A percentile compares a stretch with the other conserved stretches of the same genome.
These are phyloP conservation scores for Obelidium mucronatum DNA, from an alignment of 192 early-diverging fungal species.

Conservation along the genomic window DNA sequence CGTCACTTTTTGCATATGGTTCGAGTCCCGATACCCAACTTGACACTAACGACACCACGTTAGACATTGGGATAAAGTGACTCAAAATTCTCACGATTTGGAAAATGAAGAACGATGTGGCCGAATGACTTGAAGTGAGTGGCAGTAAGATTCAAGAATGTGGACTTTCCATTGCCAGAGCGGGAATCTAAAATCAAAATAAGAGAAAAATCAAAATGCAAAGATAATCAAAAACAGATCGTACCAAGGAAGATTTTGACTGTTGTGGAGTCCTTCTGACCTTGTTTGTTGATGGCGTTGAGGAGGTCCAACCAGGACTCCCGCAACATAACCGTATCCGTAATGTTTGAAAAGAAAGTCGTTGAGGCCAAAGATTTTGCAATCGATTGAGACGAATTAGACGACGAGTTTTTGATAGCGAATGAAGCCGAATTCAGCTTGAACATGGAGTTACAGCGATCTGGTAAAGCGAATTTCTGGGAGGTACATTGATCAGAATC, in stretches of 20 bases:
- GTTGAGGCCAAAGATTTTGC: not conserved
- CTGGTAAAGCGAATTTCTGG: not conserved
- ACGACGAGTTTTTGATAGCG: constrained; percentile 19
- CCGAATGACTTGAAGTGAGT: constrained; percentile 19
- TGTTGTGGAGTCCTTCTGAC: too few species aligned
- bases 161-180: constrained; percentile 13
- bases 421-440: constrained; percentile 1
- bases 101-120: constrained; percentile 18
- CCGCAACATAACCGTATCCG: constrained; percentile 14
- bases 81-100: constrained; percentile 1
- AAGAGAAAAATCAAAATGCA: not conserved
- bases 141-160: constrained; percentile 6
- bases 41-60: too few species aligned
- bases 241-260: constrained; percentile 25
- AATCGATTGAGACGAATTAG: not conserved
- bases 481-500: too few species aligned
- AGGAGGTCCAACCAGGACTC: constrained; percentile 21
- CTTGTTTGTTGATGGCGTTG: constrained; percentile 2
- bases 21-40: constrained; percentile 26
- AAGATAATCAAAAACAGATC: not conserved
- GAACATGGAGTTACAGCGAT: constrained; percentile 12
- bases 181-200: not conserved
- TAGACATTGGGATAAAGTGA: not conserved
- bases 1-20: constrained; percentile 3
- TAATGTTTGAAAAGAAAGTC: not conserved